Evolutionary conservation across 768 basidiomycete genomes (phyloP).

Genomic region (Pleurotus cornucopiae): DNA sequence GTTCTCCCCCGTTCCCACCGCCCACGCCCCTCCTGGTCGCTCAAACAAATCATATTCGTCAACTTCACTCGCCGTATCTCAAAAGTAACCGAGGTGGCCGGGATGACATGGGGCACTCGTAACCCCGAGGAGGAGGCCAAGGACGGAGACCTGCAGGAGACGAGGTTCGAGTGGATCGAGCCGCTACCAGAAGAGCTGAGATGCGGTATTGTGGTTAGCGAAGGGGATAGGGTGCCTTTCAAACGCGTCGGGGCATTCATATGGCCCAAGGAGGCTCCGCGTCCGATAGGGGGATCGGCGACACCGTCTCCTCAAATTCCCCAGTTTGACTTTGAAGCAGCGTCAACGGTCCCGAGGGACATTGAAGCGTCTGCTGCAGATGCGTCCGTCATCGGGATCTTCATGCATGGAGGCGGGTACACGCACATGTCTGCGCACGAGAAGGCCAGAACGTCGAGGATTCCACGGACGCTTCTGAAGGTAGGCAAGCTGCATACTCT

Average conservation of each 20-base stretch:
- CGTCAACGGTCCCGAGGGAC: background rate
- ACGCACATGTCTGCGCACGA: slow-evolving; percentile 58
- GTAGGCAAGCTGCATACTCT: slow-evolving; percentile 18
- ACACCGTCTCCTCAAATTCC: slow-evolving; percentile 4
- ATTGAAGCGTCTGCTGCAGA: slow-evolving; percentile 20
- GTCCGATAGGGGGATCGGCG: slow-evolving; percentile 9
- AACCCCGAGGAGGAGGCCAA: slow-evolving; percentile 36
- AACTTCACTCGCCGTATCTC: slow-evolving; percentile 49
- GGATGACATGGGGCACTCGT: slow-evolving; percentile 50
- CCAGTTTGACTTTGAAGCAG: background rate
- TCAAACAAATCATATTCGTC: slow-evolving; percentile 45
- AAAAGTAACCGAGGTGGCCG: slow-evolving; percentile 52
- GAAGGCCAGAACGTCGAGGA: slow-evolving; percentile 38
- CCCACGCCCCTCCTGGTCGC: slow-evolving; percentile 46
- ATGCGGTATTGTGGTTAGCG: slow-evolving; percentile 33
- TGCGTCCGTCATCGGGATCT: slow-evolving; percentile 39
- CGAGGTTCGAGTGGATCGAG: slow-evolving; percentile 45
- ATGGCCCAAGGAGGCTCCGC: slow-evolving; percentile 35
- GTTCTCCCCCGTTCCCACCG: slow-evolving; percentile 38
- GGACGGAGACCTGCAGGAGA: slow-evolving; percentile 32
- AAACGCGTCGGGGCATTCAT: slow-evolving; percentile 42
- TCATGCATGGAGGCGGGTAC: slow-evolving; percentile 53
- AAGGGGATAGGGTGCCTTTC: slow-evolving; percentile 29
- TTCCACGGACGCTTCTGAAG: slow-evolving; percentile 42
- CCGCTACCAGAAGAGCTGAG: slow-evolving; percentile 35